These are phyloP conservation scores for Panicum virgatum DNA, from an alignment of 202 grass and related monocot genomes.

Conservation along the genomic window DNA sequence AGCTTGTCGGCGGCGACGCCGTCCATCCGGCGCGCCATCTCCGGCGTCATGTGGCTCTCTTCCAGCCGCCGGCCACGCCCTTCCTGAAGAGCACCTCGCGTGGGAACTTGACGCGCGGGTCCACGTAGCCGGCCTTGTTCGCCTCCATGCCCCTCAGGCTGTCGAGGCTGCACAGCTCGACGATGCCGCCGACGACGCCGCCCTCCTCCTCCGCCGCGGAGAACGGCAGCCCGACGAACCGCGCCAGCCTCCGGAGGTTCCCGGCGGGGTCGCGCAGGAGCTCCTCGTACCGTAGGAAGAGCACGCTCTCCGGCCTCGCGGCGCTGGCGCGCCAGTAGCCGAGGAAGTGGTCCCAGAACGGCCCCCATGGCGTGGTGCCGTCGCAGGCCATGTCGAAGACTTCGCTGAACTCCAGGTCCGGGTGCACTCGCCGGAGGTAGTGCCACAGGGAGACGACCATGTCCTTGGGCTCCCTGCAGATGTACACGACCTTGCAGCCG, in stretches of 20 bases:
- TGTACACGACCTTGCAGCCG: not conserved
- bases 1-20: not conserved
- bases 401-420: not conserved
- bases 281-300: conserved; percentile 45
- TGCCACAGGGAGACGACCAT: conserved; percentile 30
- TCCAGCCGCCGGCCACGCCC: not conserved
- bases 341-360: not conserved
- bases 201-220: not conserved
- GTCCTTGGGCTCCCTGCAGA: conserved; percentile 30
- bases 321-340: conserved; percentile 15
- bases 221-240: not conserved
- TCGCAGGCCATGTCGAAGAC: conserved; percentile 31
- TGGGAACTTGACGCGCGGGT: not conserved
- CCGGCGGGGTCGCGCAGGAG: not conserved
- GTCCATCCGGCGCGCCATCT: not conserved
- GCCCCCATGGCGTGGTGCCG: not conserved
- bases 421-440: not conserved
- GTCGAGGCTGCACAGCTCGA: not conserved
- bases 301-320: not conserved
- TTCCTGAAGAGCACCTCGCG: not conserved
- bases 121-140: not conserved
- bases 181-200: not conserved
- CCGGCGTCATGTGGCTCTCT: not conserved
- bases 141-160: not conserved
- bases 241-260: conserved; percentile 5